Evolutionary conservation across 2,329 filamentous ascomycete genomes (phyloP), one percentile per base, ranked within the genome.

Genomic region (Aspergillus sp.): DNA sequence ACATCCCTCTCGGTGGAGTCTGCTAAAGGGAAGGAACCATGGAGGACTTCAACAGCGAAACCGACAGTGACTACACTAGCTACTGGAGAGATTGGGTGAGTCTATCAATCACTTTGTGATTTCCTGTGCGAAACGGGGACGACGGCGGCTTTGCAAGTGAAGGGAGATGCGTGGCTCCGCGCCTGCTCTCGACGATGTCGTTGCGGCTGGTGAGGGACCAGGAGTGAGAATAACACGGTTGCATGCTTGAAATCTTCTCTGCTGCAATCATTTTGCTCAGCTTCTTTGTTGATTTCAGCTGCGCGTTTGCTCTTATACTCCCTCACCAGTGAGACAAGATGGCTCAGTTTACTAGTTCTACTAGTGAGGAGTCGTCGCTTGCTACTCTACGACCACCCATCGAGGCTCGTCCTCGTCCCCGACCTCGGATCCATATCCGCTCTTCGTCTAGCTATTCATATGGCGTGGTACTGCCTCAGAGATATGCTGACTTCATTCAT

Each of bases 61-160:
- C 93, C 12, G 95, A 99, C 76, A 97, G 93, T 79, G 95, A 99
- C 81, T 99, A 98, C 77, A 97, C 95, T 52, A 98, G 92, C 80
- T 99, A 98, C 79, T 99, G 95, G 95, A 85, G 94, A 77, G 95
- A 99, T 81, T 99, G 95, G 95, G 95, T 98, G 83, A 82, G 91
- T 88, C 5, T 2, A 38, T 19, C 47, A 25, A 39, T 13, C 13
- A 19, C 15, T 39, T 2, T n/a, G 61, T 23, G 55, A 59, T 55
- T 55, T 25, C 47, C 49, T 45, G 52, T 57, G 50, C 49, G 7
- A 48, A 45, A 60, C 60, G 57, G 41, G 59, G 50, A 48, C 51
- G 60, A 48, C 59, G 49, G 32, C 21, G 63, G 55, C 39, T 41
- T 57, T 56, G 48, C 23, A 36, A 45, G 47, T 53, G 52, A 59